Conservation (phyloP, 495 filamentous ascomycete species). For the Rostrohypoxylon terebratum region DNA sequence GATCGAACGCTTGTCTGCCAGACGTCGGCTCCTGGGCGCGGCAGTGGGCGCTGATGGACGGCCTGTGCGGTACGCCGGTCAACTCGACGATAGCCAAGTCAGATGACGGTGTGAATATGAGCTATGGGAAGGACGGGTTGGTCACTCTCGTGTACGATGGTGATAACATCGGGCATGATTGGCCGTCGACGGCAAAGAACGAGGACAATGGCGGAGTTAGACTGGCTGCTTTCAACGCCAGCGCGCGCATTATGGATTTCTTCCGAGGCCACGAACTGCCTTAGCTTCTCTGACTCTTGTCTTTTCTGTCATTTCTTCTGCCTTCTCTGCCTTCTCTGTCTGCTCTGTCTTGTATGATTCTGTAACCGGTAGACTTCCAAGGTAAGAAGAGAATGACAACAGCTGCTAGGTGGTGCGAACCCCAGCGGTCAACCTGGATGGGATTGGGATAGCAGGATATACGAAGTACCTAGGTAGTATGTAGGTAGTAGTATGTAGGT, state of each 20-base stretch:
- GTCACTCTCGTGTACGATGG: constrained; percentile 48
- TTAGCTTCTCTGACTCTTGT: background rate
- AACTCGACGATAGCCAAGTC: constrained; percentile 43
- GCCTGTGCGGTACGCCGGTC: constrained; percentile 39
- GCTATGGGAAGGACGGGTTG: constrained; percentile 30
- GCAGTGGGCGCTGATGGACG: constrained; percentile 56
- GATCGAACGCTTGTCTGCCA: constrained; percentile 52
- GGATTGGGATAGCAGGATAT: too few relatives aligned
- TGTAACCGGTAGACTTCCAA: too few relatives aligned
- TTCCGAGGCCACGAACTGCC: constrained; percentile 47
- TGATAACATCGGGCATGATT: constrained; percentile 55
- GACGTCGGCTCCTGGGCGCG: constrained; percentile 54
- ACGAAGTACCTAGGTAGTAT: too few relatives aligned
- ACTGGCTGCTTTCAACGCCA: constrained; percentile 54
- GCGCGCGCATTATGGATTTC: constrained; percentile 55
- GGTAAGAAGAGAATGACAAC: too few relatives aligned
- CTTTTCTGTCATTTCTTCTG: too few relatives aligned
- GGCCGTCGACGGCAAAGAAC: constrained; percentile 58
- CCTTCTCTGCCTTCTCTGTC: too few relatives aligned
- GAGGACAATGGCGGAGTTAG: constrained; percentile 49
- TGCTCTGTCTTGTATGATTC: too few relatives aligned
- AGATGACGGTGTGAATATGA: constrained; percentile 36
- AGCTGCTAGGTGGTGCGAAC: too few relatives aligned
- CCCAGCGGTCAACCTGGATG: too few relatives aligned
- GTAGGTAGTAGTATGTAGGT: too few relatives aligned